These are phyloP conservation scores for Mayamaea pseudoterrestris DNA, from an alignment of 108 stramenopile species.

Conservation along the genomic window DNA sequence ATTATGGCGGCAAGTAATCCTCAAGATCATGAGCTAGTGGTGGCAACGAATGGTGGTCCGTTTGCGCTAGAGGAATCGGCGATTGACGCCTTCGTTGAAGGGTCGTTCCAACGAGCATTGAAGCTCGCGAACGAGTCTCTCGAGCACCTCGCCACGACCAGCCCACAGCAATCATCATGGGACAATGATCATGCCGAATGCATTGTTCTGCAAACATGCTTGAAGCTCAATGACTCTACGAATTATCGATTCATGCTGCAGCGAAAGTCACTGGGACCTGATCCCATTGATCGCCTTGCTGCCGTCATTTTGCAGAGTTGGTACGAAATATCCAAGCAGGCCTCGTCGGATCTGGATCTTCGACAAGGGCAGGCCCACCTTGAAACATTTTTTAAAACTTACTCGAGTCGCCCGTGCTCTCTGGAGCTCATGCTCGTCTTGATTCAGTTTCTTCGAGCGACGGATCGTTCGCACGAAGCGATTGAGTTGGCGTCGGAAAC, in stretches of 20 bases:
- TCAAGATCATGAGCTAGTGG: no score
- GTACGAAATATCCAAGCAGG: constrained; percentile 10
- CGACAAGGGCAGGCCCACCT: background rate
- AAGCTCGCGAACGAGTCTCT: constrained; percentile 3
- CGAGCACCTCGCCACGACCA: background rate
- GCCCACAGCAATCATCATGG: no score
- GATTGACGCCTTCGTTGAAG: constrained; percentile 1
- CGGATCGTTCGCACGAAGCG: background rate
- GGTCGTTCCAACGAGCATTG: background rate
- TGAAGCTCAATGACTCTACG: background rate
- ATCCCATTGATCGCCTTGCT: background rate
- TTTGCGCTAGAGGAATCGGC: background rate
- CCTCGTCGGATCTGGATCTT: no score
- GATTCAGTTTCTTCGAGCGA: background rate
- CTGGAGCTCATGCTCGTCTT: background rate
- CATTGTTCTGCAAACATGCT: background rate
- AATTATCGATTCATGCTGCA: background rate
- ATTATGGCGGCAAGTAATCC: no score
- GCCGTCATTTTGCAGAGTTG: constrained; percentile 10
- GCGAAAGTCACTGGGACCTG: background rate
- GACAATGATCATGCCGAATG: background rate
- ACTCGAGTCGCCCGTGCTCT: background rate
- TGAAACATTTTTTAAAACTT: background rate
- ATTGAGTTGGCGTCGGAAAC: background rate
- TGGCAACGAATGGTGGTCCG: no score